Evolutionary conservation across 2,329 filamentous ascomycete genomes (phyloP).

Genomic region (Bertia moriformis): DNA sequence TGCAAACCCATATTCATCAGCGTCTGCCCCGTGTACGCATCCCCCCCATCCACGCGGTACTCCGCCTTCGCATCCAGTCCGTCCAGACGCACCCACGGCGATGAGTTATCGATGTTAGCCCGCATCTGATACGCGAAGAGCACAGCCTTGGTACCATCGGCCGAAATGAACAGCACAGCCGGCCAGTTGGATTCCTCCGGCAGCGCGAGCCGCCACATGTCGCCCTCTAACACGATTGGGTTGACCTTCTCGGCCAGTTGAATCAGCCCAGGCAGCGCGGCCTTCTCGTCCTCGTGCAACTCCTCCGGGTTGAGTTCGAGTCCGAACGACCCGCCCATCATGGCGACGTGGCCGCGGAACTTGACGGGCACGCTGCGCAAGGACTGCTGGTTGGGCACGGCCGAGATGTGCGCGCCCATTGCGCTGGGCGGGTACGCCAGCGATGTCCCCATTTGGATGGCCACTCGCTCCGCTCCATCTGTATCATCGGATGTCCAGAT

Average conservation of each 20-base stretch:
- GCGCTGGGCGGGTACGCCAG: conserved; percentile 45
- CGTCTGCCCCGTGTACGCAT: conserved; percentile 37
- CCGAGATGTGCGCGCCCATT: conserved; percentile 53
- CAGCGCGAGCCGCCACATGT: conserved; percentile 41
- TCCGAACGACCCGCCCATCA: conserved; percentile 56
- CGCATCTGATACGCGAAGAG: conserved; percentile 47
- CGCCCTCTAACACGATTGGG: conserved; percentile 40
- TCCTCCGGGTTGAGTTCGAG: conserved; percentile 44
- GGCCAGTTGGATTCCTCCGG: conserved; percentile 48
- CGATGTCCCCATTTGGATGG: conserved; percentile 49
- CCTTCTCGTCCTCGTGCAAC: conserved; percentile 32
- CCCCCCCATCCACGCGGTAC: conserved; percentile 36
- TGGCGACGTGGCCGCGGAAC: conserved; percentile 51
- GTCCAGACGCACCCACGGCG: conserved; percentile 35
- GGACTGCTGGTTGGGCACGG: conserved; percentile 42
- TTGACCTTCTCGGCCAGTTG: conserved; percentile 37
- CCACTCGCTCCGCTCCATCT: conserved; percentile 43
- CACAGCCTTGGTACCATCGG: conserved; percentile 30
- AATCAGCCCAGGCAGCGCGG: conserved; percentile 36
- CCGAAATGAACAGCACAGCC: conserved; percentile 40
- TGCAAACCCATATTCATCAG: conserved; percentile 49
- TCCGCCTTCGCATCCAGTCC: conserved; percentile 37
- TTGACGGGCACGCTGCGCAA: conserved; percentile 35
- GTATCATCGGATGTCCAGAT: conserved; percentile 54
- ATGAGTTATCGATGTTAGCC: conserved; percentile 33